Base-by-base conservation (phyloP, 1,139 yeast species). In the Suhomyces wounanorum region DNA sequence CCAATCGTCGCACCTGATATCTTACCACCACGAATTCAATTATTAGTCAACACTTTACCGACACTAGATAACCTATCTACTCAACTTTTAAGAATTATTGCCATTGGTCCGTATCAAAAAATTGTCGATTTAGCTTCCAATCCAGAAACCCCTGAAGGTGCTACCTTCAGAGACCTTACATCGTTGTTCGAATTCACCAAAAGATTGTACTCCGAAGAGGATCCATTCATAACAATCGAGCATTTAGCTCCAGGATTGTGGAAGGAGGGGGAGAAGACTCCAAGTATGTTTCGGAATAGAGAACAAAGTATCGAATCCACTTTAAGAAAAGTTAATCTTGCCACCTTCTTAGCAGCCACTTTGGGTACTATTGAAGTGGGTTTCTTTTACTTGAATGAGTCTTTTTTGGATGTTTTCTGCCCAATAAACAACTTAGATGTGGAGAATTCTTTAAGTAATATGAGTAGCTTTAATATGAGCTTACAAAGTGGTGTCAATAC, bases 321-420 rank as follows among this genome's bases (percentile, higher is more conserved):
- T 0, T 67, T 92, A 38, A 82, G 96, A 54, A 89, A 92, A 59
- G 89, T 91, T 1, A 94, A 94, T 61, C 69, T 94, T 58, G 89
- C 97, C 0, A 90, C 97, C 0, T 94, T 91, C 64, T 73, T 90
- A 42, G 81, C 91, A 14, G 96, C 97, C 0, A 83, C 95, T 1
- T 75, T 91, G 55, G 96, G 97, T 47, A 80, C 89, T 7, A 79
- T 88, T 52, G 95, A 89, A 55, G 87, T 89, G 45, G 98, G 97
- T 1, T 91, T 94, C 65, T 88, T 85, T 69, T 85, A 87, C 64
- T 76, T 94, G 57, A 89, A 92, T 66, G 91, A 89, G 62, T 83
- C 87, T 45, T 94, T 92, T 59, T 70, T 92, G 51, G 92, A 87
- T 54, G 88, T 91, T 1, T 92, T 94, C 63, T 87, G 92, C 66